Evolutionary conservation across 495 filamentous ascomycete genomes (phyloP).

Genomic region (Thermochaetoides thermophila): DNA sequence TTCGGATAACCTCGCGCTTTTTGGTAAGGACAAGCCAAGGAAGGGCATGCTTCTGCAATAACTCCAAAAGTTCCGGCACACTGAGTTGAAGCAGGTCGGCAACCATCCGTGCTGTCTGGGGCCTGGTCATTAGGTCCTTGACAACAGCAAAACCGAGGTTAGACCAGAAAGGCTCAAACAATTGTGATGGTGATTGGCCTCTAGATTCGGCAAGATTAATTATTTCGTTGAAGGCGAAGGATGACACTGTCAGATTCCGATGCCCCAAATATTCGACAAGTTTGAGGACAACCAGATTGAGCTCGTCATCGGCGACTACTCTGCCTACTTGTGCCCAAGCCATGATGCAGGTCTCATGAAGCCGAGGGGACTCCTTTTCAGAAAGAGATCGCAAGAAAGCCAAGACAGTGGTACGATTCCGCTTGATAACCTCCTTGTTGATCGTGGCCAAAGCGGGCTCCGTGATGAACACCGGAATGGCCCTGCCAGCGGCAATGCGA

Average conservation of each 20-base stretch:
- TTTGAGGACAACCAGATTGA: conserved; percentile 69
- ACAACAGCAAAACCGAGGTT: conserved; percentile 64
- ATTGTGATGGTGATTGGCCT: conserved; percentile 40
- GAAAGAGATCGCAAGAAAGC: conserved; percentile 56
- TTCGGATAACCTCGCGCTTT: conserved; percentile 61
- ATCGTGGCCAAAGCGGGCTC: conserved; percentile 29
- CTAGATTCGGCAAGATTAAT: conserved; percentile 48
- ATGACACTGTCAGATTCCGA: conserved; percentile 61
- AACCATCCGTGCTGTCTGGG: conserved; percentile 66
- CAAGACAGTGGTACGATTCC: conserved; percentile 54
- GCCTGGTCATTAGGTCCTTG: conserved; percentile 62
- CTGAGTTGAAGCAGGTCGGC: conserved; percentile 64
- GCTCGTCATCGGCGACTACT: conserved; percentile 49
- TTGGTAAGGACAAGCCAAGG: conserved; percentile 72
- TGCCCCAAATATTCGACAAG: conserved; percentile 80
- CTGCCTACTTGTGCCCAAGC: conserved; percentile 70
- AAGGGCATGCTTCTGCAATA: conserved; percentile 67
- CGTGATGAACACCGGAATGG: conserved; percentile 43
- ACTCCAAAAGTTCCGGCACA: conserved; percentile 54
- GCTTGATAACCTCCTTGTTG: conserved; percentile 22
- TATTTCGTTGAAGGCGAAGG: conserved; percentile 60
- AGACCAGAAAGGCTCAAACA: conserved; percentile 79
- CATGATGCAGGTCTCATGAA: conserved; percentile 73
- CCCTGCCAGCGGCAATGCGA: conserved; percentile 56
- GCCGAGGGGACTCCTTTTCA: conserved; percentile 41